Evolutionary conservation across 176 grass and related monocot species (phyloP).

Genomic region (Triticum turgidum): DNA sequence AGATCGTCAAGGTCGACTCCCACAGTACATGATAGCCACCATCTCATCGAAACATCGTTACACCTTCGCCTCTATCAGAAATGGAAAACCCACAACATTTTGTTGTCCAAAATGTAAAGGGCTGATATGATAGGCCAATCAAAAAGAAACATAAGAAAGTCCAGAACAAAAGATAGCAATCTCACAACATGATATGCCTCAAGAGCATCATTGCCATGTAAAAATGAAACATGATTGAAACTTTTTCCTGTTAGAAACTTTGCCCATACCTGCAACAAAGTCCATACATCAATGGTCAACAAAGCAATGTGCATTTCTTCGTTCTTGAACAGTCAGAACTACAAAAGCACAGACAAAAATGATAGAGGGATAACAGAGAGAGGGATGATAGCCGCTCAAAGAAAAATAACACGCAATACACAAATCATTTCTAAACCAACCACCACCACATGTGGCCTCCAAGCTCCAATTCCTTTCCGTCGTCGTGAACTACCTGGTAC

Average conservation of each 20-base stretch:
- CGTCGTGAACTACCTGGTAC: too few relatives aligned
- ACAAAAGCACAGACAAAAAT: too few relatives aligned
- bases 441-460: too few relatives aligned
- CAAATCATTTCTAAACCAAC: too few relatives aligned
- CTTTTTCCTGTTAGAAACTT: slow-evolving; percentile 76
- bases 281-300: slow-evolving; percentile 22
- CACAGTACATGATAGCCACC: too few relatives aligned
- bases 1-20: too few relatives aligned
- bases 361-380: too few relatives aligned
- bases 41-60: too few relatives aligned
- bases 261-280: slow-evolving; percentile 62
- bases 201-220: slow-evolving; percentile 75
- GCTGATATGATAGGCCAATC: background rate
- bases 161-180: background rate
- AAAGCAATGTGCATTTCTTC: slow-evolving; percentile 40
- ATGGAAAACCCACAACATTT: background rate
- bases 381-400: too few relatives aligned
- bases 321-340: slow-evolving; percentile 22
- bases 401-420: too few relatives aligned
- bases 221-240: slow-evolving; percentile 60
- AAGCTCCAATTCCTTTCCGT: too few relatives aligned
- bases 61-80: background rate
- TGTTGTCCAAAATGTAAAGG: slow-evolving; percentile 12
- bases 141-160: slow-evolving; percentile 15
- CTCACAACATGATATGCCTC: slow-evolving; percentile 94